Conservation (phyloP, 441 rosid species). For the Arabidopsis lyrata region DNA sequence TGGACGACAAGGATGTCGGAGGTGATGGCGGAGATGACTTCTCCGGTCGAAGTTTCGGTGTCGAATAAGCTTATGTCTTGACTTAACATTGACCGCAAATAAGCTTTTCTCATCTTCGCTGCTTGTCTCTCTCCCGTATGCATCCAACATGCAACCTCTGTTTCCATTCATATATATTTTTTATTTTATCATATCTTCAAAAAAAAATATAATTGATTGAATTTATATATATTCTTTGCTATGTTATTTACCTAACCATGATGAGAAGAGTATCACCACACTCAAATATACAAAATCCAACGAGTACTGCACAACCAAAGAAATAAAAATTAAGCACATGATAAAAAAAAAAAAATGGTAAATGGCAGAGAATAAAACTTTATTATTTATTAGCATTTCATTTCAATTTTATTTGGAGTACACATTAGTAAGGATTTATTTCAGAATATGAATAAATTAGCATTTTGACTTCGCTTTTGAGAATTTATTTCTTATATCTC, state of each 20-base stretch:
- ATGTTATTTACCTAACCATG: slow-evolving; percentile 75
- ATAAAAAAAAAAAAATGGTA: no score
- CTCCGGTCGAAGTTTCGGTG: slow-evolving; percentile 90
- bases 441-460: background rate
- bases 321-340: background rate
- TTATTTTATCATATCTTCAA: background rate
- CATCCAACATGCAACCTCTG: slow-evolving; percentile 99
- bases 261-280: slow-evolving; percentile 78
- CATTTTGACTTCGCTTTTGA: background rate
- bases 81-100: slow-evolving; percentile 73
- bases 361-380: background rate
- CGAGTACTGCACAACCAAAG: slow-evolving; percentile 68
- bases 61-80: slow-evolving; percentile 90
- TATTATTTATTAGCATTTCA: background rate
- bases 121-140: slow-evolving; percentile 92
- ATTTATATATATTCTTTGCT: background rate
- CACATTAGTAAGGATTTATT: background rate
- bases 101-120: slow-evolving; percentile 90
- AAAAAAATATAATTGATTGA: background rate
- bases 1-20: slow-evolving; percentile 85
- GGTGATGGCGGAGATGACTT: slow-evolving; percentile 85
- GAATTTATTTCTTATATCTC: background rate
- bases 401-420: background rate
- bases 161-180: slow-evolving; percentile 4
- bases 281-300: slow-evolving; percentile 96